Conservation (phyloP, 257 asterid species). For the Petrea volubilis region DNA sequence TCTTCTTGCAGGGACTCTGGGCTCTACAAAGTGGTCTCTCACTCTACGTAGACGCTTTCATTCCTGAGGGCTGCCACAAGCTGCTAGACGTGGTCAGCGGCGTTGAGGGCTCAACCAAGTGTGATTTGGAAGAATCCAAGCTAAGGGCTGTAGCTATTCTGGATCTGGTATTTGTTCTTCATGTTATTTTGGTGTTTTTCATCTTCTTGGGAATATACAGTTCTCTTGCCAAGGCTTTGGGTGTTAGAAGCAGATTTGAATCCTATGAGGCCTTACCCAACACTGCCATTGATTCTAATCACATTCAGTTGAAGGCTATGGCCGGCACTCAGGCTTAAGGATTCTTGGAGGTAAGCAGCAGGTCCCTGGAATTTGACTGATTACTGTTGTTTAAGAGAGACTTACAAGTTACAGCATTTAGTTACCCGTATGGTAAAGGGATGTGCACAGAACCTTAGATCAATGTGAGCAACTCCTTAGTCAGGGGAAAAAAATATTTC, state of each 20-base stretch:
- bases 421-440: too few relatives aligned
- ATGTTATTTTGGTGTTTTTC: constrained; percentile 61
- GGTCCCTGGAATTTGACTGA: too few relatives aligned
- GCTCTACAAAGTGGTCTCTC: constrained; percentile 85
- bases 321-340: constrained; percentile 84
- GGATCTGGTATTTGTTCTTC: constrained; percentile 70
- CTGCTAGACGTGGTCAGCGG: constrained; percentile 85
- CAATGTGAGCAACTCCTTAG: too few relatives aligned
- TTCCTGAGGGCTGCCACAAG: constrained; percentile 97
- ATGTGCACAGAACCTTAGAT: too few relatives aligned
- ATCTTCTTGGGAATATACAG: constrained; percentile 55
- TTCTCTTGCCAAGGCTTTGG: constrained; percentile 56
- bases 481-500: too few relatives aligned
- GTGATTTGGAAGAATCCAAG: constrained; percentile 91
- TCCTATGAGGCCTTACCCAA: constrained; percentile 77
- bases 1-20: constrained; percentile 88
- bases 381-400: too few relatives aligned
- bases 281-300: constrained; percentile 53
- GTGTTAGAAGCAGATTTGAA: constrained; percentile 62
- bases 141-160: constrained; percentile 82
- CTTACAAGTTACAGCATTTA: too few relatives aligned
- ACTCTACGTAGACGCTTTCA: constrained; percentile 83
- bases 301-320: constrained; percentile 85
- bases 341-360: not conserved
- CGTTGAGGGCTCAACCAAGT: constrained; percentile 93